Percentiles rank a stretch among this genome's conserved stretches.
phyloP scores from a whole-genome alignment of 257 asterid genomes.

The Jasminum sambac region DNA sequence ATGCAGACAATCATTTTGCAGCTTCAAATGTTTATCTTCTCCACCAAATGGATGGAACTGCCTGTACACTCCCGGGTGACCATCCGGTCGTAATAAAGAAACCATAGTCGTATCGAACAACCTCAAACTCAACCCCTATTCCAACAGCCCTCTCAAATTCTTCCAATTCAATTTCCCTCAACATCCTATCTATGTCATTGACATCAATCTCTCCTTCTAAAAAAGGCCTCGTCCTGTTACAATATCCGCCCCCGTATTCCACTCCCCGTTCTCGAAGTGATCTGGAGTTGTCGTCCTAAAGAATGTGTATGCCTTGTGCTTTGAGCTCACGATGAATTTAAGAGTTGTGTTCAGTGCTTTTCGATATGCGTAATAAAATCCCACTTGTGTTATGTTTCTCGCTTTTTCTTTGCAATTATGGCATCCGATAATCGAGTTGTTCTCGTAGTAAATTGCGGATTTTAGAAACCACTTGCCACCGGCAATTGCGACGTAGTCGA shows the following conservation, averaged over 20 bases:
- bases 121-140: conserved; percentile 36
- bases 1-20: conserved; percentile 90
- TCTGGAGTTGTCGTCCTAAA: conserved; percentile 65
- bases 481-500: conserved; percentile 51
- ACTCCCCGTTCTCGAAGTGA: conserved; percentile 73
- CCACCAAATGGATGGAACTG: conserved; percentile 63
- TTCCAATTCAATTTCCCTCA: conserved; percentile 52
- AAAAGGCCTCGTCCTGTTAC: conserved; percentile 61
- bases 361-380: conserved; percentile 52
- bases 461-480: conserved; percentile 89
- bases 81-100: conserved; percentile 68
- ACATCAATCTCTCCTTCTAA: conserved; percentile 42
- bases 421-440: conserved; percentile 60
- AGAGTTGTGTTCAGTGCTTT: conserved; percentile 54
- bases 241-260: conserved; percentile 69
- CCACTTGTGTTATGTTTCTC: conserved; percentile 57
- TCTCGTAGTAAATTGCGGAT: conserved; percentile 58
- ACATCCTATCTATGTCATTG: conserved; percentile 30
- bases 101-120: conserved; percentile 54
- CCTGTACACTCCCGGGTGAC: conserved; percentile 74
- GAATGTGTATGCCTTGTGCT: conserved; percentile 38
- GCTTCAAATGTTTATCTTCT: conserved; percentile 40
- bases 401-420: conserved; percentile 51
- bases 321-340: conserved; percentile 35
- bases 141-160: conserved; percentile 42